Evolutionary conservation across 768 basidiomycete species (phyloP).

Genomic region (Agrocybe chaxingu): DNA sequence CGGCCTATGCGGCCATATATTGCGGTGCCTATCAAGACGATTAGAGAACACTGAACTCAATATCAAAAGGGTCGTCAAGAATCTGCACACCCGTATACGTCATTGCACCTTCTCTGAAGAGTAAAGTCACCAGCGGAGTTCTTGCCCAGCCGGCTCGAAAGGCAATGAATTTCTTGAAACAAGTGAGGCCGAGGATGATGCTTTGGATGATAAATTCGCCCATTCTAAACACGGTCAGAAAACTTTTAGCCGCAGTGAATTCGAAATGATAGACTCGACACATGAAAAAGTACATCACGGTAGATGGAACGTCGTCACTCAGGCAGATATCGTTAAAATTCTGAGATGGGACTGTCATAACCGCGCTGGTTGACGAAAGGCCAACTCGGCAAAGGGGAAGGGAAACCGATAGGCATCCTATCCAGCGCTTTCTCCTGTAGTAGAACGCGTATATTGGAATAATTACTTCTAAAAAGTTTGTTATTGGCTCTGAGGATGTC

Average conservation of each 20-base stretch:
- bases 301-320: slow-evolving; percentile 7
- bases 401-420: slow-evolving; percentile 8
- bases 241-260: neutral
- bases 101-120: slow-evolving; percentile 11
- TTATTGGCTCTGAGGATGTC: neutral
- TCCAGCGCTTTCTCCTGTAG: slow-evolving; percentile 6
- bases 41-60: neutral
- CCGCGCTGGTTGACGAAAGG: slow-evolving; percentile 8
- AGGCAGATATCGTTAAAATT: slow-evolving; percentile 12
- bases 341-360: slow-evolving; percentile 10
- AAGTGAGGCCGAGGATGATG: slow-evolving; percentile 15
- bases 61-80: neutral
- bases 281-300: slow-evolving; percentile 12
- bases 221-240: slow-evolving; percentile 2
- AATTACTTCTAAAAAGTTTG: neutral
- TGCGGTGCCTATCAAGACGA: slow-evolving; percentile 10
- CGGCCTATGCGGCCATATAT: slow-evolving; percentile 12
- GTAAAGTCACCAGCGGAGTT: slow-evolving; percentile 12
- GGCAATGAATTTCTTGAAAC: slow-evolving; percentile 14
- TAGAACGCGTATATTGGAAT: slow-evolving; percentile 14
- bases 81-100: slow-evolving; percentile 9
- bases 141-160: slow-evolving; percentile 12
- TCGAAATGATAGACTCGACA: neutral
- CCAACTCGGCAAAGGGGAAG: slow-evolving; percentile 5
- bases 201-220: slow-evolving; percentile 13